Conservation (phyloP, 2,329 filamentous ascomycete genomes). For the Ceratocystis colombiana region DNA sequence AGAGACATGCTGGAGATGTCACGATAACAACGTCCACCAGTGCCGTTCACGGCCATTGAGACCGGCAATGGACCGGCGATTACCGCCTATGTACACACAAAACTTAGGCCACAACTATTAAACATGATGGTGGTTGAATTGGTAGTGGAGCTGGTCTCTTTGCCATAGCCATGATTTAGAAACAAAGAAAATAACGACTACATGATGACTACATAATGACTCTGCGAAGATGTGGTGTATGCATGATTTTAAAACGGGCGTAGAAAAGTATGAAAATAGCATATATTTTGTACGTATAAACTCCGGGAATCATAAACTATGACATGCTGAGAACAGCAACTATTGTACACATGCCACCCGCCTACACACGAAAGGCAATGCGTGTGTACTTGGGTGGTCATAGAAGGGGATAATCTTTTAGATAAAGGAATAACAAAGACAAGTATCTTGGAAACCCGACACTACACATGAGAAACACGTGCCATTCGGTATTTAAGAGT, state of each 20-base stretch:
- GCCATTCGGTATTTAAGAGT: constrained; percentile 52
- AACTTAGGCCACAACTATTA: not conserved
- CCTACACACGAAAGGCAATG: not conserved
- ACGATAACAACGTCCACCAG: constrained; percentile 22
- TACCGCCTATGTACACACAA: constrained; percentile 20
- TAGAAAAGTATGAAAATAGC: not conserved
- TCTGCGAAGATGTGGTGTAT: no score
- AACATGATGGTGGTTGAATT: not conserved
- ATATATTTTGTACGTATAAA: constrained; percentile 6
- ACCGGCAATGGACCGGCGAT: constrained; percentile 19
- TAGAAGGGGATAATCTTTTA: constrained; percentile 2
- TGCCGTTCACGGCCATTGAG: constrained; percentile 22
- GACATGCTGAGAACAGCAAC: constrained; percentile 12
- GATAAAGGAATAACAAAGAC: not conserved
- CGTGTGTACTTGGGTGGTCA: not conserved
- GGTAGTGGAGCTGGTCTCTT: not conserved
- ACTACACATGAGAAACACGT: not conserved
- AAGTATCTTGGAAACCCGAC: not conserved
- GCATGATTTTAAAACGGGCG: no score
- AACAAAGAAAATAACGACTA: not conserved
- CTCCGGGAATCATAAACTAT: constrained; percentile 14
- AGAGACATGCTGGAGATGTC: constrained; percentile 34
- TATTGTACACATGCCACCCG: constrained; percentile 17
- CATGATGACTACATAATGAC: no score
- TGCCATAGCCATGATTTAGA: not conserved